Evolutionary conservation across 768 basidiomycete genomes (phyloP), one percentile per base, ranked within the genome.

Genomic region (Psilocybe cubensis): DNA sequence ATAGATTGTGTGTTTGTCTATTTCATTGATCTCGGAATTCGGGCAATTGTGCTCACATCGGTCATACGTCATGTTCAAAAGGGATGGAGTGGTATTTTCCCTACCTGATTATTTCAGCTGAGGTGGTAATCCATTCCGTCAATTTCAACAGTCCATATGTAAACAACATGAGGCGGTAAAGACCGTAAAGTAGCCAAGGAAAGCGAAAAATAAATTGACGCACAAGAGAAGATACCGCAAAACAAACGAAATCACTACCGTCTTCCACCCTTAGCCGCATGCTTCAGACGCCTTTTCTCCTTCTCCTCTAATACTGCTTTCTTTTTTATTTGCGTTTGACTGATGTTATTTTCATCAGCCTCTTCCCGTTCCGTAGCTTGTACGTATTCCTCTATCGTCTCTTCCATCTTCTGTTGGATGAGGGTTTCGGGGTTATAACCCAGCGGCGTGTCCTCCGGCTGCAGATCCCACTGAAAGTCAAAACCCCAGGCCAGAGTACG

Each of bases 401-500:
- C 70, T 66, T 89, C 90, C 89, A 92, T 93, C 67, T 83, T 83
- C 27, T 71, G 68, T 68, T 89, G 87, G 2, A 90, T 72, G 29
- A 76, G 56, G 21, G 57, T 62, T 46, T 64, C 69, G 43, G 71
- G 68, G 41, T 65, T 63, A 53, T 58, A 29, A 10, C 40, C 51
- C 47, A 25, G 49, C 58, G 14, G 58, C 35, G 25, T 43, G 43
- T 74, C 73, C 20, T 74, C 68, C 29, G 73, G 63, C 20, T 54
- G 54, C 46, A 77, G 43, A 41, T 76, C 71, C 91, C 90, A 91
- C 70, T 92, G 87, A 58, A 93, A 84, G 72, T 93, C 91, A 66
- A 93, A 92, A 50, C 91, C 91, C 91, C 91, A 93, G 2, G 89
- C 91, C 49, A 82, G 84, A n/a, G 69, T 68, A 44, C 29, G 48